Evolutionary conservation across 371 early-diverging fungal species (phyloP).

Genomic region (Syncephalastrum sp.): DNA sequence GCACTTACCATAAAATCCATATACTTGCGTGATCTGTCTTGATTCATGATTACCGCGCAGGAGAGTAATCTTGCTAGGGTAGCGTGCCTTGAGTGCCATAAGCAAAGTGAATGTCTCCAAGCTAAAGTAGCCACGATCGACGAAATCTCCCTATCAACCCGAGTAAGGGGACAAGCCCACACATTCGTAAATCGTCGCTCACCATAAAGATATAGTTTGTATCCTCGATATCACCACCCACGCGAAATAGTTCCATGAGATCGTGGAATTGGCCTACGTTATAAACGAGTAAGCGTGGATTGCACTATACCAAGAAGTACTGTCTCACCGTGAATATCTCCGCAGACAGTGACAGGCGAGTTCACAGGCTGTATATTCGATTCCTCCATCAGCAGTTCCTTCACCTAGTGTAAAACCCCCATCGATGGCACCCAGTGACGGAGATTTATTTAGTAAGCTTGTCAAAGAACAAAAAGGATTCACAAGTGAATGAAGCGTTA

Average conservation of each 20-base stretch:
- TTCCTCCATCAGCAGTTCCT: slow-evolving; percentile 94
- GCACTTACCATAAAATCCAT: slow-evolving; percentile 90
- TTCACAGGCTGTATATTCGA: slow-evolving; percentile 94
- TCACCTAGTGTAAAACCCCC: slow-evolving; percentile 67
- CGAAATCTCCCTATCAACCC: slow-evolving; percentile 88
- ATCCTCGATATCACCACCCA: slow-evolving; percentile 97
- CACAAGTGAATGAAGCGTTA: slow-evolving; percentile 10
- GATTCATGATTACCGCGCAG: slow-evolving; percentile 99
- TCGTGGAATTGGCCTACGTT: slow-evolving; percentile 96
- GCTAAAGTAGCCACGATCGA: slow-evolving; percentile 99
- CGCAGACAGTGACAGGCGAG: slow-evolving; percentile 98
- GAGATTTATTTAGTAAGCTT: slow-evolving; percentile 4
- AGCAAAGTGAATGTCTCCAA: slow-evolving; percentile 98
- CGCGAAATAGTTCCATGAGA: slow-evolving; percentile 96
- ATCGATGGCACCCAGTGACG: neutral
- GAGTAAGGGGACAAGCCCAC: neutral
- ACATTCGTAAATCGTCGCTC: neutral
- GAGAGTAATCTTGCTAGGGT: slow-evolving; percentile 93
- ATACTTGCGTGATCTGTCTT: slow-evolving; percentile 99
- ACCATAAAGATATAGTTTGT: slow-evolving; percentile 99
- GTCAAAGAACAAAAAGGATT: neutral
- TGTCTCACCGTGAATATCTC: slow-evolving; percentile 93
- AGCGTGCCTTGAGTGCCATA: slow-evolving; percentile 94
- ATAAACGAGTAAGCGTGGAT: neutral
- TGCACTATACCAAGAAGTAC: neutral